A percentile compares a stretch with the other conserved stretches of the same genome.
Evolutionary conservation across 2,329 filamentous ascomycete genomes (phyloP).

Genomic region (Sporothrix sp.): DNA sequence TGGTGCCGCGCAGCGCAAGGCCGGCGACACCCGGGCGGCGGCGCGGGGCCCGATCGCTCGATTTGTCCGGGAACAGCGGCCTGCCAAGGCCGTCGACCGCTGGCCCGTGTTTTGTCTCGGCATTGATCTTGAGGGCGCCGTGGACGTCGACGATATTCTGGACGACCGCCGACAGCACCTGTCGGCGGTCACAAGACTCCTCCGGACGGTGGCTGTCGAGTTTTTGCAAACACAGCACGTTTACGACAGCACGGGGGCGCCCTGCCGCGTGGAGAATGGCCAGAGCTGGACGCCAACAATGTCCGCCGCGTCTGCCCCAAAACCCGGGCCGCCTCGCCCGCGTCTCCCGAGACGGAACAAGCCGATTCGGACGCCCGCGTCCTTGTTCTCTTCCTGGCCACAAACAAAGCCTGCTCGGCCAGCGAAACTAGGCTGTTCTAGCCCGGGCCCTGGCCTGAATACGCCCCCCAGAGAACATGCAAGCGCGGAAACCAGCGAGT

Average conservation of each 20-base stretch:
- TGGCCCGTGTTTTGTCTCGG: conserved; percentile 88
- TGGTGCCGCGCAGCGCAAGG: conserved; percentile 43
- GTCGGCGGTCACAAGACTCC: conserved; percentile 50
- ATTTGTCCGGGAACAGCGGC: conserved; percentile 32
- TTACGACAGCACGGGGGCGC: conserved; percentile 34
- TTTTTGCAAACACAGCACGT: conserved; percentile 69
- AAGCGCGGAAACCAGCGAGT: conserved; percentile 2
- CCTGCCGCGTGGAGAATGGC: background rate
- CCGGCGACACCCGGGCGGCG: conserved; percentile 18
- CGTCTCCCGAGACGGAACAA: background rate
- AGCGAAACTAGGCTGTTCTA: no score
- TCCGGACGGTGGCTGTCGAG: conserved; percentile 58
- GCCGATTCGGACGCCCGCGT: background rate
- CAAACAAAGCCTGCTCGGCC: conserved; percentile 2
- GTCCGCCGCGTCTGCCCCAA: no score
- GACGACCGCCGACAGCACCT: conserved; percentile 40
- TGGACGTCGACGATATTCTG: conserved; percentile 32
- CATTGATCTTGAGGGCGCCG: conserved; percentile 35
- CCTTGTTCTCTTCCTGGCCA: conserved; percentile 11
- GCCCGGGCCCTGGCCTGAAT: no score
- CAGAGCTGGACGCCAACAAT: no score
- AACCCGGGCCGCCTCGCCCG: no score
- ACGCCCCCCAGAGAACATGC: no score
- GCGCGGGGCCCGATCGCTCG: conserved; percentile 24
- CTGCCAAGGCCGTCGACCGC: conserved; percentile 59